Base-by-base conservation (phyloP, 495 filamentous ascomycete species). In the Evansstolkia leycettana region DNA sequence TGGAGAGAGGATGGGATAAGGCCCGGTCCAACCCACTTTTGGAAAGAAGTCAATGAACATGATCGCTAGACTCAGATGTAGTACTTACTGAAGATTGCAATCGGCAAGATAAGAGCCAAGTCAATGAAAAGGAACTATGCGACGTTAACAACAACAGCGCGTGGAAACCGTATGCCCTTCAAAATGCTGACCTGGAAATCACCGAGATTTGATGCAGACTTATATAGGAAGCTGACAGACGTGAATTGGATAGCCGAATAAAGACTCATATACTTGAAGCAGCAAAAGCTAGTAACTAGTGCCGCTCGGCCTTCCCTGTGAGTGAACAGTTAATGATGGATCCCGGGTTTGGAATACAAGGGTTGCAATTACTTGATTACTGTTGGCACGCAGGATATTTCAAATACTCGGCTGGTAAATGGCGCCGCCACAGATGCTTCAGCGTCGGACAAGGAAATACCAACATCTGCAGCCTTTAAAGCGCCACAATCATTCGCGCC, bases 211-310 rank as follows among this genome's bases (percentile, higher is more conserved):
- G 89, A 95, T 12, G 79, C 92, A 15, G 82, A 92, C 5, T 85
- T 82, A 55, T 99, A 99, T 16, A 99, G 66, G 50, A 99, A 94
- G 73, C 84, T 94, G 53, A 99, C 92, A 2, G 86, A 81, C n/a
- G 85, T 92, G 65, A 99, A 99, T 58, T 99, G 92, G 34, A 99
- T 99, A 5, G 90, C 90, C 3, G 89, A 95, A 59, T 99, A 99
- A 40, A 99, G 61, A 48, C 85, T 94, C 92, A 99, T 99, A 56
- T 87, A 99, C 58, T 99, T 99, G 65, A 99, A 99, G 64, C 92
- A 99, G 60, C 84, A 93, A 61, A 99, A 99, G 52, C 88, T 95
- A 17, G 92, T 99, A 5, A 95, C 88, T 12, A 99, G 68, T 31
- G 92, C 82, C 29, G 89, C 89, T 40, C 92, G 78, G 3, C 92